phyloP scores from a whole-genome alignment of 2,329 filamentous ascomycete genomes.

The Neurospora crassa region DNA sequence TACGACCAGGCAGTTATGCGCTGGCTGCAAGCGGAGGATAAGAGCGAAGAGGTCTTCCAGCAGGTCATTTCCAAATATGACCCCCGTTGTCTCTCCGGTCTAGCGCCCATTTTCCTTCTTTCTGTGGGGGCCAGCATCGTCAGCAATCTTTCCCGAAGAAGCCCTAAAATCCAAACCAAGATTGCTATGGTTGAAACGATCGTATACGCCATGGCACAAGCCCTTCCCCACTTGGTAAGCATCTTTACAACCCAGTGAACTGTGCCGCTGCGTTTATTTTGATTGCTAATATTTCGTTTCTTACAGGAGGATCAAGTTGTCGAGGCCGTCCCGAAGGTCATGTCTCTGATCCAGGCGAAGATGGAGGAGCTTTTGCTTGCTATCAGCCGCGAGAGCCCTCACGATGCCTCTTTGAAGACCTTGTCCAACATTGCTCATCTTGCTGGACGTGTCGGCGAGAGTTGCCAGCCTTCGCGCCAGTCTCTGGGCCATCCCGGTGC shows the following conservation, averaged over 20 bases:
- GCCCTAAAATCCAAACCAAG: slow-evolving; percentile 43
- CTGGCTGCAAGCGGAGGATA: slow-evolving; percentile 54
- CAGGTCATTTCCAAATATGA: slow-evolving; percentile 42
- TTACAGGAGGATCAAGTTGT: slow-evolving; percentile 43
- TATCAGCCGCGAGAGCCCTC: slow-evolving; percentile 37
- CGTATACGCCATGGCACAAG: slow-evolving; percentile 41
- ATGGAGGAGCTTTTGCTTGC: slow-evolving; percentile 43
- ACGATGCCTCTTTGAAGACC: slow-evolving; percentile 38
- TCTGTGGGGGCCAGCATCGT: slow-evolving; percentile 57
- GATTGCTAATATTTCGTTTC: slow-evolving; percentile 19
- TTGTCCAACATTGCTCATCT: slow-evolving; percentile 33
- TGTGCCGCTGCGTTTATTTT: slow-evolving; percentile 1
- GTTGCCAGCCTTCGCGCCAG: neutral
- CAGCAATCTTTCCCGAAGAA: slow-evolving; percentile 39
- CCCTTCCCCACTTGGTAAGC: slow-evolving; percentile 42
- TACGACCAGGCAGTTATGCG: slow-evolving; percentile 55
- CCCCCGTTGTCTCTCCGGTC: slow-evolving; percentile 41
- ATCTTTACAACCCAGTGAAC: neutral
- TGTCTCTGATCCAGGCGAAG: slow-evolving; percentile 41
- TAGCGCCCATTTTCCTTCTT: slow-evolving; percentile 53
- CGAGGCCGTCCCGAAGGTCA: slow-evolving; percentile 47
- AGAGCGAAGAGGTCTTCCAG: slow-evolving; percentile 53
- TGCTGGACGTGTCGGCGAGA: slow-evolving; percentile 16
- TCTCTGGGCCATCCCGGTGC: neutral
- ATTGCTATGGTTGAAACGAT: slow-evolving; percentile 52